Percentiles rank a stretch among this genome's conserved stretches.
Evolutionary conservation across 2,329 filamentous ascomycete genomes (phyloP).

Genomic region (Sporothrix phasma): DNA sequence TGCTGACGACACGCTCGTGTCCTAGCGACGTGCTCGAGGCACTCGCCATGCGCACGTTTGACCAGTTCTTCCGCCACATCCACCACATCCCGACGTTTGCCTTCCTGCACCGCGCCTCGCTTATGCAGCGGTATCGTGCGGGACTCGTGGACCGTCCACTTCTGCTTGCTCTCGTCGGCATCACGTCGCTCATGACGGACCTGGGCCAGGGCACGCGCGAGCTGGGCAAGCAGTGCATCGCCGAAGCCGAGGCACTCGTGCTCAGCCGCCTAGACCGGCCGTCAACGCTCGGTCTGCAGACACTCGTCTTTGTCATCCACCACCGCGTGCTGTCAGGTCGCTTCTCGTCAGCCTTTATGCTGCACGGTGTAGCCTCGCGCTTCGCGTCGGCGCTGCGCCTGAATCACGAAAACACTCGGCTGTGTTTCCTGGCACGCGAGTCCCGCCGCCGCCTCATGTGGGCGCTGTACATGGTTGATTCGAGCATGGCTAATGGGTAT

Average conservation of each 20-base stretch:
- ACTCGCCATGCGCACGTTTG: slow-evolving; percentile 43
- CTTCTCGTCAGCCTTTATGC: slow-evolving; percentile 39
- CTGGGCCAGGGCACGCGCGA: slow-evolving; percentile 41
- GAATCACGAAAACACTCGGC: slow-evolving; percentile 37
- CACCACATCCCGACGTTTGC: slow-evolving; percentile 51
- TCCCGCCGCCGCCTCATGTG: slow-evolving; percentile 38
- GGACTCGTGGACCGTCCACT: slow-evolving; percentile 44
- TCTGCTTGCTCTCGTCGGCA: slow-evolving; percentile 44
- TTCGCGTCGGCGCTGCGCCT: slow-evolving; percentile 40
- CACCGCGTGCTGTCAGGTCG: slow-evolving; percentile 37
- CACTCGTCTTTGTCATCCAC: slow-evolving; percentile 37
- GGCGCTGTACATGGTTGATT: slow-evolving; percentile 40
- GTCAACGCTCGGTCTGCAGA: slow-evolving; percentile 45
- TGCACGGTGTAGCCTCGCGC: slow-evolving; percentile 36
- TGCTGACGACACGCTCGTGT: neutral
- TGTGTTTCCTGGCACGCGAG: slow-evolving; percentile 36
- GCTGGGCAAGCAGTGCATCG: slow-evolving; percentile 44
- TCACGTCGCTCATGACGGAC: slow-evolving; percentile 46
- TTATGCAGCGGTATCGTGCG: slow-evolving; percentile 49
- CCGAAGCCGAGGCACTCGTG: slow-evolving; percentile 44
- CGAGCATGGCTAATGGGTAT: slow-evolving; percentile 37
- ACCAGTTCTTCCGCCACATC: slow-evolving; percentile 48
- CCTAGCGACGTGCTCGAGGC: slow-evolving; percentile 37
- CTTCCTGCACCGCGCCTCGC: slow-evolving; percentile 48
- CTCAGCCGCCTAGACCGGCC: slow-evolving; percentile 44